These are phyloP conservation scores for Irpex sp. DNA, from an alignment of 1,284 basidiomycete genomes.

Conservation along the genomic window DNA sequence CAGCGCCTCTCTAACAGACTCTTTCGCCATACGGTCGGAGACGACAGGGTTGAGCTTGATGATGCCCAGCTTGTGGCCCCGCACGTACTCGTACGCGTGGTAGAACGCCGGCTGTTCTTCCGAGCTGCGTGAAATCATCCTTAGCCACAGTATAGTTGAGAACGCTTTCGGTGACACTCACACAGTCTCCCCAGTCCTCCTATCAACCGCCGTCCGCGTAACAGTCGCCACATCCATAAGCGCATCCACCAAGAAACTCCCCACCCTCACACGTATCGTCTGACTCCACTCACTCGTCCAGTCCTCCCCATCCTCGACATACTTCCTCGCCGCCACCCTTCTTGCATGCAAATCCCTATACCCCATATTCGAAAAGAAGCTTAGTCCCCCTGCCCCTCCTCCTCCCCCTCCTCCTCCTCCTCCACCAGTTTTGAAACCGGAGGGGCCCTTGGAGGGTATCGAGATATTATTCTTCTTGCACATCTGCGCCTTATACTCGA, in stretches of 20 bases:
- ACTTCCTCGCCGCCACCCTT: constrained; percentile 58
- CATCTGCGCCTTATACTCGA: constrained; percentile 83
- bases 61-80: constrained; percentile 88
- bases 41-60: constrained; percentile 86
- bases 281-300: constrained; percentile 86
- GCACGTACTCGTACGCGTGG: constrained; percentile 90
- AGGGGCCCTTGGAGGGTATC: constrained; percentile 43
- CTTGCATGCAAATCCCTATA: constrained; percentile 54
- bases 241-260: constrained; percentile 78
- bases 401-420: too few species aligned
- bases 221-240: constrained; percentile 84
- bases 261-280: constrained; percentile 69
- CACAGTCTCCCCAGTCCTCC: constrained; percentile 50
- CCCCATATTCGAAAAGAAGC: constrained; percentile 53
- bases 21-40: constrained; percentile 73
- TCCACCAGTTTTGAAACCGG: too few species aligned
- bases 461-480: constrained; percentile 63
- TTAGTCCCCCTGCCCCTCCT: too few species aligned
- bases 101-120: constrained; percentile 91
- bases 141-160: neutral
- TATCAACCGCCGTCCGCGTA: constrained; percentile 53
- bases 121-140: neutral
- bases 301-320: constrained; percentile 56
- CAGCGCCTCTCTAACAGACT: constrained; percentile 70
- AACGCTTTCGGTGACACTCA: constrained; percentile 20